Evolutionary conservation across 108 stramenopile genomes (phyloP), one percentile per base, ranked within the genome.

Genomic region (Chaetoceros tenuissimus): DNA sequence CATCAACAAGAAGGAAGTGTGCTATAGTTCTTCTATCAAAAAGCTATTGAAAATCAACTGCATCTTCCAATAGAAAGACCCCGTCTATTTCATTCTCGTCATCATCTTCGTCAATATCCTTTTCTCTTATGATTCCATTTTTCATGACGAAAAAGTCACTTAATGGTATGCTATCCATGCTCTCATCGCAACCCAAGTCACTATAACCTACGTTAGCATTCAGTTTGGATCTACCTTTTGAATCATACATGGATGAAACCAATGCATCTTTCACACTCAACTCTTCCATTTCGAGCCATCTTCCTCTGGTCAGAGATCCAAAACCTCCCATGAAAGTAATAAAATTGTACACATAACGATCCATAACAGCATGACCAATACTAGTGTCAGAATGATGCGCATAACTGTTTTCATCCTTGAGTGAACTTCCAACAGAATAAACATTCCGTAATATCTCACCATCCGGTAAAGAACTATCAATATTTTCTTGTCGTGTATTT

Each of bases 381-480:
- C 61, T 57, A 0, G 17, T 20, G 47, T 88, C 77, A 16, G 66
- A 52, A 30, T 81, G 82, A 53, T 85, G 83, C 22, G 92, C 86
- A 66, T 90, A 94, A 0, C 86, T 82, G 57, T 84, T 87, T 49
- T 94, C 80, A 20, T 66, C 75, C 20, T 60, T 60, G 34, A 80
- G 51, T 34, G 81, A 75, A 16, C 84, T 85, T 46, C 84, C 94
- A 31, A 94, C 66, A 24, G 78, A 70, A 48, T 74, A 70, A 8
- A 95, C 81, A 63, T 92, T 87, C 1, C 71, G 62, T 0, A 47
- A 56, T 45, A 55, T 62, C 23, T 83, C 66, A 28, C 75, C 56
- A 55, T 85, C 79, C 48, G 75, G 79, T 55, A 91, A 66, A n/a
- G n/a, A n/a, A 21, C 19, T 24, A 5, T 40, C 34, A 5, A 10